These are phyloP conservation scores for Erodium chrysanthum DNA, from an alignment of 441 rosid genomes.

Conservation along the genomic window DNA sequence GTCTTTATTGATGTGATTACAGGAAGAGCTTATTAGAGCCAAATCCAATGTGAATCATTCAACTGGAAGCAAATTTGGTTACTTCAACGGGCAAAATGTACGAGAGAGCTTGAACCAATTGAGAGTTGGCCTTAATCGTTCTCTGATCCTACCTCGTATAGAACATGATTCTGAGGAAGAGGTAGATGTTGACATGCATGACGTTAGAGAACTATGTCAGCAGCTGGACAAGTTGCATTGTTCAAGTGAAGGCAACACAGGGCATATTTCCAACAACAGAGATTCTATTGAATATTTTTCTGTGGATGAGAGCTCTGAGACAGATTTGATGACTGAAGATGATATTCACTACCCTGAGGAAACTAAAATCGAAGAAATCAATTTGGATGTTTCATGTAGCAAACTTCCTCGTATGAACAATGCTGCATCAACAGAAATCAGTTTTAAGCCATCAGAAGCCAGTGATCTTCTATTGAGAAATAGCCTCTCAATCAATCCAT, in stretches of 20 bases:
- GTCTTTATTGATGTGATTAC: slow-evolving; percentile 22
- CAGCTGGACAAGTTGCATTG: slow-evolving; percentile 52
- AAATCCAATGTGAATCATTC: slow-evolving; percentile 44
- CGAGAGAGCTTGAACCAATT: slow-evolving; percentile 77
- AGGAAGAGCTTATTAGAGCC: slow-evolving; percentile 91
- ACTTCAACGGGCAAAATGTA: slow-evolving; percentile 39
- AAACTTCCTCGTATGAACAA: neutral
- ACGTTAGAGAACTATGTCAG: slow-evolving; percentile 55
- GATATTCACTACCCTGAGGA: slow-evolving; percentile 44
- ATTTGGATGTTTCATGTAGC: slow-evolving; percentile 22
- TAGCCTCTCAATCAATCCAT: slow-evolving; percentile 49
- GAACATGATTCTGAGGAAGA: slow-evolving; percentile 48
- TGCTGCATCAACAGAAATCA: slow-evolving; percentile 24
- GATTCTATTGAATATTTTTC: slow-evolving; percentile 49
- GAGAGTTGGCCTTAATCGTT: slow-evolving; percentile 86
- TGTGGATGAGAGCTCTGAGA: slow-evolving; percentile 52
- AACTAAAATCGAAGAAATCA: slow-evolving; percentile 34
- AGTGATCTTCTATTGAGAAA: slow-evolving; percentile 31
- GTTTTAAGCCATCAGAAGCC: slow-evolving; percentile 17
- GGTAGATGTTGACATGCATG: slow-evolving; percentile 50
- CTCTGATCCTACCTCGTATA: slow-evolving; percentile 55
- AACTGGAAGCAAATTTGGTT: slow-evolving; percentile 36
- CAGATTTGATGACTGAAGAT: slow-evolving; percentile 52
- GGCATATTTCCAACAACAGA: slow-evolving; percentile 35
- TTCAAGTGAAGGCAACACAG: slow-evolving; percentile 35